Evolutionary conservation across 345 rosid genomes (phyloP), one percentile per base, ranked within the genome.

Genomic region (Eucalyptus urophylla): DNA sequence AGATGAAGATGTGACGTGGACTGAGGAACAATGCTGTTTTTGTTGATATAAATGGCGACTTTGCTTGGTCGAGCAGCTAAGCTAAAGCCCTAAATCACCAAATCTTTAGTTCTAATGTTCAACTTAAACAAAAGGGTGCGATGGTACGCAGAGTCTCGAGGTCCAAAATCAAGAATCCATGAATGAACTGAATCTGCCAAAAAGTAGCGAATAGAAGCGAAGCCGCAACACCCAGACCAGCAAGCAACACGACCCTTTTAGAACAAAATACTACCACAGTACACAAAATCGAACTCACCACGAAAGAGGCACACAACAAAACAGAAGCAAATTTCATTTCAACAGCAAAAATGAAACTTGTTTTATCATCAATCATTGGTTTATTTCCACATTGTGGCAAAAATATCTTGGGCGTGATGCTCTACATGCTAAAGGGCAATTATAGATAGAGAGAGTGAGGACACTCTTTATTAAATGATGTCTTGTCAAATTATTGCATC

Each of bases 91-190:
- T 1, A 6, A 62, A 62, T 62, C 9, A 11, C 9, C 69, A 29
- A 62, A 29, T 62, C 9, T 29, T 13, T 62, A 6, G 69, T 2
- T 62, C 33, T 14, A 29, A 62, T 14, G 69, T 14, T 29, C 5
- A 0, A 29, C 15, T 29, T 14, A 62, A 89, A 97, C 91, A 81
- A 97, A 97, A 91, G 99, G 98, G 86, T 96, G 96, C 98, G 83
- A 98, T 95, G 72, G 97, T 94, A 44, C 93, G 94, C 25, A 95
- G 90, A 27, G 98, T 95, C 17, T 95, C 95, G 8, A 92, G 27
- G 86, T 94, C 92, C 51, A 96, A 92, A 54, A 95, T 94, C 50
- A 95, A 91, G 90, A 95, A 94, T 2, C 98, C 98, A 88, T 97
- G 99, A 90, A 94, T 94, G 89, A 93, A 96, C 89, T 98, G 17